Conservation (phyloP, 176 grass and related monocot species). For the Coix lacrymajobi region DNA sequence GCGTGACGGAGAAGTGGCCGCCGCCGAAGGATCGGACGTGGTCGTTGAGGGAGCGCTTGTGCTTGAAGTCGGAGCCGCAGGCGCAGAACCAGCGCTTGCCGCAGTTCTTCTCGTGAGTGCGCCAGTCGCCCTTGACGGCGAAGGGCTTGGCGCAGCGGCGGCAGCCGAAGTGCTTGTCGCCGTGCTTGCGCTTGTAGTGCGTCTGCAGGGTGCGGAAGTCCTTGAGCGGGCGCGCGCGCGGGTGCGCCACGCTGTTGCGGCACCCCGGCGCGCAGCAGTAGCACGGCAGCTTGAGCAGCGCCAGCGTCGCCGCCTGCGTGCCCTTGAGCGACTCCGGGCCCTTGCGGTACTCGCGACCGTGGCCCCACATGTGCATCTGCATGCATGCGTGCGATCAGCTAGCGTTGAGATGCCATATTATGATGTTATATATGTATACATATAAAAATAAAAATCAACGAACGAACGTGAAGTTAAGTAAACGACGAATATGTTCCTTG, state of each 20-base stretch:
- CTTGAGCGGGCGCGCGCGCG: constrained; percentile 69
- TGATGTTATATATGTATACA: not conserved
- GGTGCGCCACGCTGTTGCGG: constrained; percentile 77
- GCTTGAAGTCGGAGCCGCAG: constrained; percentile 87
- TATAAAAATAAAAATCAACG: not conserved
- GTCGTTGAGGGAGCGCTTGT: constrained; percentile 91
- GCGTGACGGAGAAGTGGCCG: constrained; percentile 36
- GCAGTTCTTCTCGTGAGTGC: constrained; percentile 97
- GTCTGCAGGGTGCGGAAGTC: constrained; percentile 97
- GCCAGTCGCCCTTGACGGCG: constrained; percentile 88
- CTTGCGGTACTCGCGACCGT: constrained; percentile 91
- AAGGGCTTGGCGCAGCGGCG: constrained; percentile 80
- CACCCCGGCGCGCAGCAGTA: constrained; percentile 83
- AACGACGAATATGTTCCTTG: not conserved
- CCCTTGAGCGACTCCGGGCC: constrained; percentile 85
- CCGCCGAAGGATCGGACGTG: constrained; percentile 79
- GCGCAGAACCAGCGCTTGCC: constrained; percentile 78
- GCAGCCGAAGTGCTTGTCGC: constrained; percentile 60
- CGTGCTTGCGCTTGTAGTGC: constrained; percentile 95
- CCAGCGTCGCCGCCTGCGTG: constrained; percentile 40
- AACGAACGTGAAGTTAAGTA: not conserved
- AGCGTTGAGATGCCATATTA: not conserved
- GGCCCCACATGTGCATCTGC: constrained; percentile 99
- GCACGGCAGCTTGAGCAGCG: constrained; percentile 77
- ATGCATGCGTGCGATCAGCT: not conserved